These are phyloP conservation scores for Wickerhamomyces rabaulensis DNA, from an alignment of 805 yeast species.

Conservation along the genomic window DNA sequence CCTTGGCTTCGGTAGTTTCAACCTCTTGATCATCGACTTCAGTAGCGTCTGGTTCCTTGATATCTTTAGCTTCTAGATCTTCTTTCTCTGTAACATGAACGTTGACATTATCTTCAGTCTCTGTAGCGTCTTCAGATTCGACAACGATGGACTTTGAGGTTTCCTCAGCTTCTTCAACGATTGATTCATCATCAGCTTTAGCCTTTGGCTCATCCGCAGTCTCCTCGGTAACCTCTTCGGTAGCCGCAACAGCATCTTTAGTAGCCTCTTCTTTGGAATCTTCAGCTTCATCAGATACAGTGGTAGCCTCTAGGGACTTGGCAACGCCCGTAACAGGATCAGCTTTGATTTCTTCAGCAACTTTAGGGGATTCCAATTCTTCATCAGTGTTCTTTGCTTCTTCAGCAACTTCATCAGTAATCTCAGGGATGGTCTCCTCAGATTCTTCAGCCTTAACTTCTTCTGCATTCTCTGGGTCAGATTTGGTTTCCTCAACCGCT, in stretches of 20 bases:
- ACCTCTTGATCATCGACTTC: neutral
- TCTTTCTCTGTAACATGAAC: neutral
- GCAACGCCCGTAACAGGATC: neutral
- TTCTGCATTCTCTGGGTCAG: neutral
- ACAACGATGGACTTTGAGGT: neutral
- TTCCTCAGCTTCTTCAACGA: neutral
- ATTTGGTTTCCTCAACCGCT: neutral
- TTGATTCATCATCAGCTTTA: neutral
- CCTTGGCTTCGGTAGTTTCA: neutral
- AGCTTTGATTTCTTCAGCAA: neutral
- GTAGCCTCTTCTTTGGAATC: no score
- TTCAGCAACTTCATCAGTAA: neutral
- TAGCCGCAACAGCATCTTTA: neutral
- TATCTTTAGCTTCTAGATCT: no score
- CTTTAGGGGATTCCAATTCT: neutral
- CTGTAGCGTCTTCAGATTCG: neutral
- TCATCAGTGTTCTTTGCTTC: no score
- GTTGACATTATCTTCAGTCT: neutral
- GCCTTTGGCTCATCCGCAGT: neutral
- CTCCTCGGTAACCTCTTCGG: neutral
- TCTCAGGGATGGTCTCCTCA: neutral
- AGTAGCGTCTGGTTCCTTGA: no score
- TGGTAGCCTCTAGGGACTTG: neutral
- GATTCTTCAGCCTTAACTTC: no score
- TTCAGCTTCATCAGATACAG: constrained; percentile 3